Conservation (phyloP, 2,329 filamentous ascomycete genomes). For the Parafenestella ontariensis region DNA sequence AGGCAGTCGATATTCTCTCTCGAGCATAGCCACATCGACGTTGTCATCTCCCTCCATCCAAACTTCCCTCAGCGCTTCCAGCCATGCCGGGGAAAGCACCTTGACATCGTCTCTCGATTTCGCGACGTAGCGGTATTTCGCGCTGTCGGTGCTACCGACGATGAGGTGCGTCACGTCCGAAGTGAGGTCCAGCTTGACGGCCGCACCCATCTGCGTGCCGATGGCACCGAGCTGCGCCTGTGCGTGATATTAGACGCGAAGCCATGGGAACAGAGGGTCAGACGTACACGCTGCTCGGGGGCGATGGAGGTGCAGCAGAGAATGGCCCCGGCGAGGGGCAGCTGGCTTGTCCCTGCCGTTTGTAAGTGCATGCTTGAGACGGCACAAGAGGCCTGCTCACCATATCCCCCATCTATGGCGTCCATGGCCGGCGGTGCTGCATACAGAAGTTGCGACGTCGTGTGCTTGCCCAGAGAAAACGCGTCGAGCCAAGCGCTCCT, state of each 20-base stretch:
- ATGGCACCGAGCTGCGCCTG: conserved; percentile 66
- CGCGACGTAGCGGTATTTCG: conserved; percentile 95
- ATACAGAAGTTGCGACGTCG: conserved; percentile 24
- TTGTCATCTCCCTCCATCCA: conserved; percentile 83
- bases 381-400: conserved; percentile 17
- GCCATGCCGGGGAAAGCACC: conserved; percentile 82
- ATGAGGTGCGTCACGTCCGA: conserved; percentile 94
- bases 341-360: conserved; percentile 38
- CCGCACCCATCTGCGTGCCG: conserved; percentile 81
- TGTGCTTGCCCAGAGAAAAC: conserved; percentile 18
- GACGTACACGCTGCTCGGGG: conserved; percentile 74
- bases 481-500: conserved; percentile 18
- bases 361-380: conserved; percentile 12
- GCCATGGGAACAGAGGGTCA: background rate
- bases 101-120: conserved; percentile 85
- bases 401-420: conserved; percentile 35
- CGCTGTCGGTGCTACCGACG: conserved; percentile 85
- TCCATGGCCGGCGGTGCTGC: conserved; percentile 32
- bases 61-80: conserved; percentile 76
- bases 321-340: conserved; percentile 66
- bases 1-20: conserved; percentile 69
- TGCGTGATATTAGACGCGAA: conserved; percentile 6
- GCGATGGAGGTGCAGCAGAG: conserved; percentile 89
- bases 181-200: conserved; percentile 91
- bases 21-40: conserved; percentile 74